Percentiles rank a stretch among this genome's conserved stretches.
Evolutionary conservation across 2,329 filamentous ascomycete genomes (phyloP).

Genomic region (Fonsecaea multimorphosa): DNA sequence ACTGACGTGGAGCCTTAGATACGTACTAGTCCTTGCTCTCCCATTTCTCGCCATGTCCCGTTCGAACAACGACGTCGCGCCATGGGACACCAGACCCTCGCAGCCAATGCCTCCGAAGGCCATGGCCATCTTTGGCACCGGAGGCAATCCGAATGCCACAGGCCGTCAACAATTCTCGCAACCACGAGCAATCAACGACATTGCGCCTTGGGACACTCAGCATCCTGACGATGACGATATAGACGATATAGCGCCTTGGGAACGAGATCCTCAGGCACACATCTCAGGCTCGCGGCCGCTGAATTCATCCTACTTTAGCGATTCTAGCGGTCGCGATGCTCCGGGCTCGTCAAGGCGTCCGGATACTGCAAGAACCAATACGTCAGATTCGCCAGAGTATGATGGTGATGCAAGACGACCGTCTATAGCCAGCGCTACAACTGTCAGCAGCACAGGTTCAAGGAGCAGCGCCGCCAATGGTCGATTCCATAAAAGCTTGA

Average conservation of each 20-base stretch:
- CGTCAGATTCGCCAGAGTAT: slow-evolving; percentile 66
- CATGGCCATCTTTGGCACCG: slow-evolving; percentile 33
- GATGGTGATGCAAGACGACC: slow-evolving; percentile 78
- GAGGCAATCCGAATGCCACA: slow-evolving; percentile 38
- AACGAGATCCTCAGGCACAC: slow-evolving; percentile 40
- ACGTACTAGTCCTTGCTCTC: not conserved
- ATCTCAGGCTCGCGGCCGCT: slow-evolving; percentile 35
- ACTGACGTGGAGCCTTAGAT: slow-evolving; percentile 19
- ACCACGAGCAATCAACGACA: slow-evolving; percentile 37
- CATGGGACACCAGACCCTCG: slow-evolving; percentile 14
- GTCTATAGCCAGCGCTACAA: slow-evolving; percentile 86
- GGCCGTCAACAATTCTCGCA: slow-evolving; percentile 31
- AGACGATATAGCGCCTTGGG: slow-evolving; percentile 42
- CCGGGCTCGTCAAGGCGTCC: slow-evolving; percentile 74
- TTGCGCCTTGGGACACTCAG: slow-evolving; percentile 43
- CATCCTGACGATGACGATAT: slow-evolving; percentile 41
- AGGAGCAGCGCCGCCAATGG: slow-evolving; percentile 73
- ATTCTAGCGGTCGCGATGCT: slow-evolving; percentile 41
- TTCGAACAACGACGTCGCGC: slow-evolving; percentile 19
- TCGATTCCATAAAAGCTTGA: slow-evolving; percentile 77
- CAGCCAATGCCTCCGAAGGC: slow-evolving; percentile 20
- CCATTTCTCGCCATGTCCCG: slow-evolving; percentile 4
- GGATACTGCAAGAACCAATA: slow-evolving; percentile 58
- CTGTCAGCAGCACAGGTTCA: slow-evolving; percentile 83
- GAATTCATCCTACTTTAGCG: slow-evolving; percentile 37